Evolutionary conservation across 2,329 filamentous ascomycete species (phyloP).

Genomic region (Fusarium beomiforme): DNA sequence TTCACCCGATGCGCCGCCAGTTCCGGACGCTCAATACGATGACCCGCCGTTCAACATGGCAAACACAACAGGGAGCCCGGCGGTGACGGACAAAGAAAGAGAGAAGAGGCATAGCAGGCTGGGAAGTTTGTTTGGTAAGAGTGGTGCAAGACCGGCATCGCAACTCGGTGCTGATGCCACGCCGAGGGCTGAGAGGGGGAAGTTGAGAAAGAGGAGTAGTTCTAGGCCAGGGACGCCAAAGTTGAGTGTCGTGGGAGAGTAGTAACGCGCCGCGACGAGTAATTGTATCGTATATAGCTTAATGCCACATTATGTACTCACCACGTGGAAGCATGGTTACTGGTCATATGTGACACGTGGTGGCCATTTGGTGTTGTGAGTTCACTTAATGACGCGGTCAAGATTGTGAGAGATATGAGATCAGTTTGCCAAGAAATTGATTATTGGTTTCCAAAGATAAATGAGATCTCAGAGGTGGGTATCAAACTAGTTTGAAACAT

Average conservation of each 20-base stretch:
- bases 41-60: conserved; percentile 3
- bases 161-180: not conserved
- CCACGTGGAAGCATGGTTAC: not conserved
- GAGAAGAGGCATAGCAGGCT: conserved; percentile 21
- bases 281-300: not conserved
- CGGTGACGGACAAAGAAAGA: conserved; percentile 13
- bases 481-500: conserved; percentile 44
- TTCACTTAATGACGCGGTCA: too few relatives aligned
- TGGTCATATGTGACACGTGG: not conserved
- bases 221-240: conserved; percentile 16
- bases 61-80: conserved; percentile 1
- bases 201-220: conserved; percentile 36
- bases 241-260: conserved; percentile 34
- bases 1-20: not conserved
- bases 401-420: too few relatives aligned
- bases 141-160: not conserved
- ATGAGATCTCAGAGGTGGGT: too few relatives aligned
- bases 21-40: conserved; percentile 2
- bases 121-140: conserved; percentile 28
- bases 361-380: too few relatives aligned
- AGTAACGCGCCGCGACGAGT: not conserved
- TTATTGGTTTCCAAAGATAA: not conserved
- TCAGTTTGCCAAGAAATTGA: not conserved
- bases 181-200: conserved; percentile 27
- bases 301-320: not conserved